Percentiles rank a stretch among this genome's conserved stretches.
phyloP scores from a whole-genome alignment of 352 stramenopile species.

The Globisporangium lucens region DNA sequence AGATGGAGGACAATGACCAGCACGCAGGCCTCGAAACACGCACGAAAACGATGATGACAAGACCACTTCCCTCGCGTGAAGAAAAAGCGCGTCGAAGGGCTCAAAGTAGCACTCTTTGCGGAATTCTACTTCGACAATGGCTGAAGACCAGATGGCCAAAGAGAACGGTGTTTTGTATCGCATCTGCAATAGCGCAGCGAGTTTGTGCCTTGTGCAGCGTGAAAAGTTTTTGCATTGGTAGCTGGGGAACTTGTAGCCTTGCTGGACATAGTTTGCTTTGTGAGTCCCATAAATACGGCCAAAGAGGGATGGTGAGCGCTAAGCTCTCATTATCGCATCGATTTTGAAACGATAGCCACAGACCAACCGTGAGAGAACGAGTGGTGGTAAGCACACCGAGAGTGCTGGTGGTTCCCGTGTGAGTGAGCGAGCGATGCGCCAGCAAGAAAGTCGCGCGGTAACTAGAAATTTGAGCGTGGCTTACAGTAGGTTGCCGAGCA shows the following conservation, averaged over 20 bases:
- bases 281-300: neutral
- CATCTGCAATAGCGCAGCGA: neutral
- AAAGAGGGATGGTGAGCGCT: neutral
- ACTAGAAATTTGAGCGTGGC: neutral
- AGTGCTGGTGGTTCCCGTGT: neutral
- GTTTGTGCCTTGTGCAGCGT: neutral
- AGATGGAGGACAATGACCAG: neutral
- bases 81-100: constrained; percentile 1
- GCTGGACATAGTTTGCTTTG: neutral
- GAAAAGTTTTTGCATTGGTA: neutral
- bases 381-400: no score
- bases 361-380: neutral
- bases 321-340: neutral
- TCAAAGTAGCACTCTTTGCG: neutral
- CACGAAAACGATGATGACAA: neutral
- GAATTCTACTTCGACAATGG: neutral
- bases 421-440: neutral
- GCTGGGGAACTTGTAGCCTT: neutral
- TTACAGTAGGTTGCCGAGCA: neutral
- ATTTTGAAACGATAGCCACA: neutral
- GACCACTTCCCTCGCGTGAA: neutral
- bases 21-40: neutral
- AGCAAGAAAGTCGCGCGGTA: neutral
- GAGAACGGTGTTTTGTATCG: neutral
- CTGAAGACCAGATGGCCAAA: neutral